Conservation (phyloP, 1,284 basidiomycete species). For the Xerocomus nothofagi region DNA sequence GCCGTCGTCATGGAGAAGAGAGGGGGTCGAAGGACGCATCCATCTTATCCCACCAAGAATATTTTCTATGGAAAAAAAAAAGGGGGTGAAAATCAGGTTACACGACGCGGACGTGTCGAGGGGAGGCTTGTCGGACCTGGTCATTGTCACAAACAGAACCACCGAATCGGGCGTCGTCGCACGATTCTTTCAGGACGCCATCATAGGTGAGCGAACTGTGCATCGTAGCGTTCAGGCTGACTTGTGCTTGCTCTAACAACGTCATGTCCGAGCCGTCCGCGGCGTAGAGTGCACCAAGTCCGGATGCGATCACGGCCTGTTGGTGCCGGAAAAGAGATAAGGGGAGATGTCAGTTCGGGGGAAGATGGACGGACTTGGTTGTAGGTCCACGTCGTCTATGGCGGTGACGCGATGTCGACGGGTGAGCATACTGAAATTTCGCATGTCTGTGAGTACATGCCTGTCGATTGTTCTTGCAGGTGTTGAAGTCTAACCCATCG, state of each 20-base stretch:
- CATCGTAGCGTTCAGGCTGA: constrained; percentile 53
- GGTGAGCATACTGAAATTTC: constrained; percentile 1
- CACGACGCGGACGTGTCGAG: no score
- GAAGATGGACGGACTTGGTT: constrained; percentile 42
- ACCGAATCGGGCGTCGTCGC: constrained; percentile 44
- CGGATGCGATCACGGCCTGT: constrained; percentile 53
- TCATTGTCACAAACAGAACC: constrained; percentile 46
- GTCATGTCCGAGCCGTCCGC: constrained; percentile 39
- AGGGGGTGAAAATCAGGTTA: constrained; percentile 1
- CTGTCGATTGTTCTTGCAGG: constrained; percentile 49
- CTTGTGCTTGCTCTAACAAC: constrained; percentile 48
- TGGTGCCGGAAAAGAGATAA: not conserved
- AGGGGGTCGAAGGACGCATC: no score
- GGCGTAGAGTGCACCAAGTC: constrained; percentile 44
- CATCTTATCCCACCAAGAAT: constrained; percentile 39
- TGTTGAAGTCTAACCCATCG: constrained; percentile 43
- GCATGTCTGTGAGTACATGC: constrained; percentile 21
- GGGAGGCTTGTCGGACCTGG: constrained; percentile 36
- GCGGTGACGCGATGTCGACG: constrained; percentile 13
- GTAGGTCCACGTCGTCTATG: constrained; percentile 54
- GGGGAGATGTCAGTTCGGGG: not conserved
- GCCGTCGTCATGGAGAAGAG: no score
- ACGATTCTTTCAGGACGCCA: constrained; percentile 50
- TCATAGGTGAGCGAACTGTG: constrained; percentile 36
- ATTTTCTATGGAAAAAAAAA: constrained; percentile 36